phyloP scores from a whole-genome alignment of 1,284 basidiomycete genomes.

The Fomitopsis palustris region DNA sequence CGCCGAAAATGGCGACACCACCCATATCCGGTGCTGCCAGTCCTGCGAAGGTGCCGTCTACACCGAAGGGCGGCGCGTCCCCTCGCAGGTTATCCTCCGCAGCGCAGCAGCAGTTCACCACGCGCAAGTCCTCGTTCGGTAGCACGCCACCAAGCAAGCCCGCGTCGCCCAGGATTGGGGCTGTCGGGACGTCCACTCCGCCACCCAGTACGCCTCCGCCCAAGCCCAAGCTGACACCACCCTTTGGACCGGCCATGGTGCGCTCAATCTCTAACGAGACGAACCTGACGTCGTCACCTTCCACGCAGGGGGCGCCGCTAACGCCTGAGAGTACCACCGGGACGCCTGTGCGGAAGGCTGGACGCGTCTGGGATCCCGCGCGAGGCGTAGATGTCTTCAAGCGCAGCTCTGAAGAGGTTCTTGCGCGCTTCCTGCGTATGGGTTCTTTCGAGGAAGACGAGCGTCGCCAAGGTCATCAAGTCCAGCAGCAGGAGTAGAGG shows the following conservation, averaged over 20 bases:
- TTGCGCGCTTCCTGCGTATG: constrained; percentile 74
- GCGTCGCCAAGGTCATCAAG: constrained; percentile 15
- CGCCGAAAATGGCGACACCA: constrained; percentile 11
- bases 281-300: constrained; percentile 36
- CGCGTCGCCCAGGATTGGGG: constrained; percentile 22
- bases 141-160: constrained; percentile 11
- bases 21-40: constrained; percentile 2
- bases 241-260: constrained; percentile 22
- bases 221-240: constrained; percentile 20
- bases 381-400: constrained; percentile 80
- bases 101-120: constrained; percentile 8
- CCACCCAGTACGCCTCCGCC: constrained; percentile 24
- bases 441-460: constrained; percentile 63
- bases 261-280: constrained; percentile 32
- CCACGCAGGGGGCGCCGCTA: constrained; percentile 42
- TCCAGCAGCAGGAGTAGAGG: constrained; percentile 6
- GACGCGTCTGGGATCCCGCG: constrained; percentile 74
- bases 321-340: constrained; percentile 5
- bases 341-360: constrained; percentile 27
- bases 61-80: constrained; percentile 7
- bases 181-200: constrained; percentile 13
- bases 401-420: constrained; percentile 77
- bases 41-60: constrained; percentile 13
- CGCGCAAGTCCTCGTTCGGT: constrained; percentile 19
- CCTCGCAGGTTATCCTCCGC: constrained; percentile 16